Conservation (phyloP, 176 grass and related monocot genomes). For the Lolium perenne region DNA sequence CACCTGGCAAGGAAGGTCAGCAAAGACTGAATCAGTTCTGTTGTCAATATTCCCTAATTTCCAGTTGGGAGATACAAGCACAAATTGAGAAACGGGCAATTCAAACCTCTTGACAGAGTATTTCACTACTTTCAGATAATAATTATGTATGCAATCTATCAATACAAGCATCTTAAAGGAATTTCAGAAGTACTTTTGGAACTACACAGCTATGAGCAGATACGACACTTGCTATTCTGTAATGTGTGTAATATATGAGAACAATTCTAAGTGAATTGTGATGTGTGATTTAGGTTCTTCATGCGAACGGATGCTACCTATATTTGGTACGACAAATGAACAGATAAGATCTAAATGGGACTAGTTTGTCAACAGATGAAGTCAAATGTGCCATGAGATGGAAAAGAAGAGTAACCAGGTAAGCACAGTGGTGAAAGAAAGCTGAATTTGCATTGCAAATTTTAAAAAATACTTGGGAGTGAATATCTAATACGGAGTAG, state of each 20-base stretch:
- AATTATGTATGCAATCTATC: neutral
- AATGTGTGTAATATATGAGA: neutral
- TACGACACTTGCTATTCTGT: neutral
- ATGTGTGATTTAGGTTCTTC: neutral
- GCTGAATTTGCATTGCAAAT: neutral
- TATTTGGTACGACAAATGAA: neutral
- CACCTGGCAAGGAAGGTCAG: constrained; percentile 50
- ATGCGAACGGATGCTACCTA: neutral
- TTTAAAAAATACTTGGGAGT: neutral
- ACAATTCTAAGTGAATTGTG: neutral
- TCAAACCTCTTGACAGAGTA: neutral
- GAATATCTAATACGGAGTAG: neutral
- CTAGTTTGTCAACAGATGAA: neutral
- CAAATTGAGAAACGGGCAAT: neutral
- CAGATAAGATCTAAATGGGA: neutral
- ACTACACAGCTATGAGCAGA: neutral
- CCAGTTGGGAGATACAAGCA: neutral
- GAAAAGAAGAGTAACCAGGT: neutral
- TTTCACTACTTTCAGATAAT: neutral
- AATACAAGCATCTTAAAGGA: neutral
- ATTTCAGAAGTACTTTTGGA: neutral
- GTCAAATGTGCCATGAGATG: neutral
- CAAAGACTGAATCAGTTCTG: neutral
- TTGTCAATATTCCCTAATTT: neutral
- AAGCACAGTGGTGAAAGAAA: neutral